Evolutionary conservation across 179 eudicot species (phyloP).

Genomic region (Sideroxylon spinosum): DNA sequence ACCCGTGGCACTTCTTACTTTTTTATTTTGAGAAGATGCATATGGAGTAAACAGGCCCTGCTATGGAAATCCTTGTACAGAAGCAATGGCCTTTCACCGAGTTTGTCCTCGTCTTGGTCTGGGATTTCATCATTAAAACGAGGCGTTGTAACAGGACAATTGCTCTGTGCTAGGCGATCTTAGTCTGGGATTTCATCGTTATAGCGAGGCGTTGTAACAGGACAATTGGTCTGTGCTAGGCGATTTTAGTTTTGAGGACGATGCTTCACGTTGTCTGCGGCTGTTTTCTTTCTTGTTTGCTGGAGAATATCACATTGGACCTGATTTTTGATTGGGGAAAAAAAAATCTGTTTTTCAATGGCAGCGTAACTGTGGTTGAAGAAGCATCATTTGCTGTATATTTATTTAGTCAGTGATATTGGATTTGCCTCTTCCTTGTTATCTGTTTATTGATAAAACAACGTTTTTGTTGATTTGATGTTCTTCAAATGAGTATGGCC

Average conservation of each 20-base stretch:
- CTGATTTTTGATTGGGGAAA: neutral
- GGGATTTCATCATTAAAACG: constrained; percentile 92
- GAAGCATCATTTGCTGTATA: neutral
- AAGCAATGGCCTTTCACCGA: constrained; percentile 94
- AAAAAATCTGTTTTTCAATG: neutral
- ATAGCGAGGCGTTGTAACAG: constrained; percentile 59
- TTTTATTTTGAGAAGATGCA: constrained; percentile 39
- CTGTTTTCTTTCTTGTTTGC: no score
- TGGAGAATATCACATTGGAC: no score
- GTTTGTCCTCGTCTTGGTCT: constrained; percentile 98
- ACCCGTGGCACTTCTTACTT: neutral
- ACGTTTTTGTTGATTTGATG: no score
- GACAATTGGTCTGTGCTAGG: neutral
- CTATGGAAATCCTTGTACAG: constrained; percentile 79
- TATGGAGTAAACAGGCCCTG: constrained; percentile 87
- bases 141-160: constrained; percentile 41
- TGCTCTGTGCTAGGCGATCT: no score
- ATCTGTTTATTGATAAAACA: no score
- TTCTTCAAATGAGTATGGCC: no score
- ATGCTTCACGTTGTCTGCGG: no score
- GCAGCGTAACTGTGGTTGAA: neutral
- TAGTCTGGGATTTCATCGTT: constrained; percentile 90
- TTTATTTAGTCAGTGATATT: neutral
- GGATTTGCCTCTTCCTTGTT: no score
- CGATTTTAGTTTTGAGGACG: no score